Evolutionary conservation across 768 basidiomycete genomes (phyloP).

Genomic region (Pisolithus microcarpus): DNA sequence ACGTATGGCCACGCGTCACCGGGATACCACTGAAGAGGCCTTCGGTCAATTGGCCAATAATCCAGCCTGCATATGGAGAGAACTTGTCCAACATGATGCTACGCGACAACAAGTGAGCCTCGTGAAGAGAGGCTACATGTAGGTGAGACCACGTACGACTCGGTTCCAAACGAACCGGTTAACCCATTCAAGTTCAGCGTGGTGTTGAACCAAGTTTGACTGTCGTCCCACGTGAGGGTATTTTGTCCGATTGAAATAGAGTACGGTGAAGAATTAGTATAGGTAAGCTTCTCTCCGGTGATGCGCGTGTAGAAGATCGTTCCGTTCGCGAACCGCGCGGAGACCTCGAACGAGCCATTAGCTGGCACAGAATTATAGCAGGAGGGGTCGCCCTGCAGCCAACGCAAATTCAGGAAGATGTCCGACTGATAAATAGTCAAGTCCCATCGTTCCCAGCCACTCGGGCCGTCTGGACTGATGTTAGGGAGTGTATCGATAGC

Average conservation of each 20-base stretch:
- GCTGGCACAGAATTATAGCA: slow-evolving; percentile 1
- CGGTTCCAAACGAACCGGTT: slow-evolving; percentile 2
- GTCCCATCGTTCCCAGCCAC: slow-evolving; percentile 9
- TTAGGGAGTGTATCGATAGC: slow-evolving; percentile 10
- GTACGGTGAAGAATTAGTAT: slow-evolving; percentile 5
- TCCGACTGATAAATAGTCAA: slow-evolving; percentile 7
- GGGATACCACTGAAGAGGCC: slow-evolving; percentile 9
- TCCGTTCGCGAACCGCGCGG: slow-evolving; percentile 8
- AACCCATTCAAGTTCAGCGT: slow-evolving; percentile 5
- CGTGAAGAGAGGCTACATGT: too few relatives aligned
- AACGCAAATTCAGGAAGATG: slow-evolving; percentile 9
- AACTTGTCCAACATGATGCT: slow-evolving; percentile 9
- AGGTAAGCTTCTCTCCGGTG: slow-evolving; percentile 7
- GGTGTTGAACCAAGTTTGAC: slow-evolving; percentile 12
- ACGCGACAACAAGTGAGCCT: not conserved
- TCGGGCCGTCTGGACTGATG: slow-evolving; percentile 1
- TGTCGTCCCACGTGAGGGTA: slow-evolving; percentile 10
- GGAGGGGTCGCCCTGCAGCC: slow-evolving; percentile 9
- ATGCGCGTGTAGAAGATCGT: not conserved
- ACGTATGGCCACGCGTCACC: slow-evolving; percentile 7
- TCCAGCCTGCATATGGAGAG: slow-evolving; percentile 7
- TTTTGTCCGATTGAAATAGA: slow-evolving; percentile 9
- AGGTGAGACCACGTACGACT: slow-evolving; percentile 1
- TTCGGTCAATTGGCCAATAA: slow-evolving; percentile 7
- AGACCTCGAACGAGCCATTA: slow-evolving; percentile 5